These are phyloP conservation scores for Calonectria multiphialidica DNA, from an alignment of 2,329 filamentous ascomycete genomes.

Conservation along the genomic window DNA sequence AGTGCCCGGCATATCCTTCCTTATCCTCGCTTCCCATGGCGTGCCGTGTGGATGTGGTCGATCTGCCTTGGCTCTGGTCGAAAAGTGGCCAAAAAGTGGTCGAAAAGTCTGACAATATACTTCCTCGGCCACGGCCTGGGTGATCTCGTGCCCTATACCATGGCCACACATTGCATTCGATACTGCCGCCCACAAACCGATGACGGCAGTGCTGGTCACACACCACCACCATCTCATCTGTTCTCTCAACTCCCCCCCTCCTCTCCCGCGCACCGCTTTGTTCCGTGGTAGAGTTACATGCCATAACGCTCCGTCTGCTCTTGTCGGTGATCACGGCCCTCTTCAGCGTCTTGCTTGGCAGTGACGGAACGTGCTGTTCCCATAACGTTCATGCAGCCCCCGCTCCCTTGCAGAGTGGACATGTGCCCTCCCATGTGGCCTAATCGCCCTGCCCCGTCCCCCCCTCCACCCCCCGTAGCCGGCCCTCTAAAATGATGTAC, in stretches of 20 bases:
- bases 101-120: slow-evolving; percentile 4
- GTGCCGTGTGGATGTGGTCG: background rate
- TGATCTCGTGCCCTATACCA: slow-evolving; percentile 20
- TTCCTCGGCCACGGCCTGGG: slow-evolving; percentile 6
- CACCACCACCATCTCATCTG: background rate
- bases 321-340: slow-evolving; percentile 33
- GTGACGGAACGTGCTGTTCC: slow-evolving; percentile 27
- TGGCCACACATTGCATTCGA: background rate
- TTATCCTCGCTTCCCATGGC: background rate
- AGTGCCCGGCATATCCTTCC: background rate
- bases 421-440: slow-evolving; percentile 39
- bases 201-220: slow-evolving; percentile 3
- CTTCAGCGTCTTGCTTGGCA: slow-evolving; percentile 18
- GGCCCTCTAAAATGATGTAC: slow-evolving; percentile 13
- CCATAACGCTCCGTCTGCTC: background rate
- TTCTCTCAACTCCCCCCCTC: background rate
- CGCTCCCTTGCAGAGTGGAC: slow-evolving; percentile 38
- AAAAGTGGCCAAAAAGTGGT: no score
- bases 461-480: slow-evolving; percentile 14
- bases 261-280: background rate
- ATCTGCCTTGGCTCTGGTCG: background rate
- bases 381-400: slow-evolving; percentile 42
- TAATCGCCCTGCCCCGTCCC: slow-evolving; percentile 20
- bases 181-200: slow-evolving; percentile 4
- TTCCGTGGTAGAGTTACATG: background rate